Conservation (phyloP, 2,329 filamentous ascomycete species). For the Ciborinia camelliae region DNA sequence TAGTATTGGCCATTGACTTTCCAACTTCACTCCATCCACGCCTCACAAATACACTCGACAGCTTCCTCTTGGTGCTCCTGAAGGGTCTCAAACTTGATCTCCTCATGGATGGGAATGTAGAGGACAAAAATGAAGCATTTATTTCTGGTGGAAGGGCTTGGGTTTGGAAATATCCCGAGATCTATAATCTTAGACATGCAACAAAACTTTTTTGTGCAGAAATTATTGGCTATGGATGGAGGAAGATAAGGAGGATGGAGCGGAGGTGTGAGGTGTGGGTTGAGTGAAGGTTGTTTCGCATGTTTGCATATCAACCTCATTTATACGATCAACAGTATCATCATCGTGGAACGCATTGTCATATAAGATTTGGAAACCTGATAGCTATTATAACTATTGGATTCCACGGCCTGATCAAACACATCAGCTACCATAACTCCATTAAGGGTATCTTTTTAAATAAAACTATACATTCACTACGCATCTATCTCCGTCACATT, state of each 20-base stretch:
- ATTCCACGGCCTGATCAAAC: not conserved
- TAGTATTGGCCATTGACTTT: no score
- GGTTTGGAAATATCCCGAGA: no score
- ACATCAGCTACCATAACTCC: not conserved
- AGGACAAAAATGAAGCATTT: not conserved
- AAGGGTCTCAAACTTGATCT: no score
- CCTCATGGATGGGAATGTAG: no score
- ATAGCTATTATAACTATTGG: not conserved
- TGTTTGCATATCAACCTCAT: not conserved
- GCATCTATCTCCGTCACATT: conserved; percentile 3
- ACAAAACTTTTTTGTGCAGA: not conserved
- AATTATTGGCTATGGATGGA: not conserved
- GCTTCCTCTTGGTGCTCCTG: no score
- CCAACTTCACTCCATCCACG: no score
- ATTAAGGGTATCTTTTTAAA: not conserved
- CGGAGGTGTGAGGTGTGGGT: not conserved
- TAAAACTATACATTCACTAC: not conserved
- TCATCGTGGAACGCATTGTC: not conserved
- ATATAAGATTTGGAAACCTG: not conserved
- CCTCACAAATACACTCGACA: no score
- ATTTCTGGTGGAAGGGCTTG: not conserved
- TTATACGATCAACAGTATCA: no score
- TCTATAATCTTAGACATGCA: conserved; percentile 13
- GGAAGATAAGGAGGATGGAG: not conserved
- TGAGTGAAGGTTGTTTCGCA: not conserved